Conservation (phyloP, 2,329 filamentous ascomycete species). For the Trichoderma harzianum region DNA sequence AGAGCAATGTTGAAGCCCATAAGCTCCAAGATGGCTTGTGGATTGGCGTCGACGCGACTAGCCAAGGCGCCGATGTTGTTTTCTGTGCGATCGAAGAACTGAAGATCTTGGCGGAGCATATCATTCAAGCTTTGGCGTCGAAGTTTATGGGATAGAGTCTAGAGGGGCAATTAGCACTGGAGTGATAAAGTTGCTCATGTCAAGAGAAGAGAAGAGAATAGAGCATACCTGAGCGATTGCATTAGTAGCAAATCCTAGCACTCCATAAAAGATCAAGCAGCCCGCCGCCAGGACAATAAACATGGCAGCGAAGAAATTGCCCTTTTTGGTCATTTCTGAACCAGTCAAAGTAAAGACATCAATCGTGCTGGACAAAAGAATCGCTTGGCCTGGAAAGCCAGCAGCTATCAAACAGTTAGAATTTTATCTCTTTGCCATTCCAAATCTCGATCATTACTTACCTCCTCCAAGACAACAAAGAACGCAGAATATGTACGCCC, state of each 20-base stretch:
- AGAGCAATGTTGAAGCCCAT: constrained; percentile 43
- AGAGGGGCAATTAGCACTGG: background rate
- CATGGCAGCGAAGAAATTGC: constrained; percentile 55
- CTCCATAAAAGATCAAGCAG: constrained; percentile 43
- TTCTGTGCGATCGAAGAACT: constrained; percentile 41
- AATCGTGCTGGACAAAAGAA: constrained; percentile 41
- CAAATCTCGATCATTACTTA: constrained; percentile 15
- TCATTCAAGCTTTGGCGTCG: constrained; percentile 28
- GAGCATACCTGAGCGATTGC: constrained; percentile 28
- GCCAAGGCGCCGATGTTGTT: constrained; percentile 39
- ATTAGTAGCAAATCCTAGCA: constrained; percentile 37
- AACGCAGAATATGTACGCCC: constrained; percentile 35
- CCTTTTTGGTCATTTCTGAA: constrained; percentile 34
- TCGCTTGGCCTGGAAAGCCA: constrained; percentile 42
- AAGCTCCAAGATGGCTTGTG: constrained; percentile 40
- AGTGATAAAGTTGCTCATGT: background rate
- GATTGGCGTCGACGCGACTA: constrained; percentile 36
- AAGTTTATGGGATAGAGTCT: constrained; percentile 30
- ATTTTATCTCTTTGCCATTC: no score
- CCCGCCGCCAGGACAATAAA: constrained; percentile 50
- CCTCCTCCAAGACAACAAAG: constrained; percentile 29
- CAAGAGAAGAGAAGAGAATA: background rate
- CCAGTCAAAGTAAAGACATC: constrained; percentile 39
- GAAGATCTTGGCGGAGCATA: constrained; percentile 40
- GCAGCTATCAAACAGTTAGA: constrained; percentile 27